These are phyloP conservation scores for Ophiostoma sp. DNA, from an alignment of 2,329 filamentous ascomycete species.

Conservation along the genomic window DNA sequence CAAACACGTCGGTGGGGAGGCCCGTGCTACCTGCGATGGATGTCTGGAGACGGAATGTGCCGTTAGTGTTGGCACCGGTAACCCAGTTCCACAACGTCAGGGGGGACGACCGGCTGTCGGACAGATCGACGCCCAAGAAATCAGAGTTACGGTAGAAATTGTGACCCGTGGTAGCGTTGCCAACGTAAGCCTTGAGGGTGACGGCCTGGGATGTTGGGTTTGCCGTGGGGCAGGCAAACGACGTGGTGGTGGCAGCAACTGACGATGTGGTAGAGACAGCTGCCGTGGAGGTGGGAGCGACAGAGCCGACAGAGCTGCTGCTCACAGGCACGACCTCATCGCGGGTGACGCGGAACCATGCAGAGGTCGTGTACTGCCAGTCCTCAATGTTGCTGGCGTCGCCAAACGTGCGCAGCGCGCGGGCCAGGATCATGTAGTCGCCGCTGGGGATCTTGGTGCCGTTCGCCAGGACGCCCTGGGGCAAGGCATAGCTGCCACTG, in stretches of 20 bases:
- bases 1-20: not conserved
- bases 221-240: not conserved
- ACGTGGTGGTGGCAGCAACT: not conserved
- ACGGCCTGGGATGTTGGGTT: not conserved
- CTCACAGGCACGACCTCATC: not conserved
- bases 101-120: not conserved
- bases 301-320: not conserved
- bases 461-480: conserved; percentile 22
- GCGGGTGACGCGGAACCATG: not conserved
- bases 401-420: conserved; percentile 28
- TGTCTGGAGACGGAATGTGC: not conserved
- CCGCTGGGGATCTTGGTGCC: conserved; percentile 24
- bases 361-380: conserved; percentile 22
- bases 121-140: not conserved
- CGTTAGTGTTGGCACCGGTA: not conserved
- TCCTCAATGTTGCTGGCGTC: conserved; percentile 25
- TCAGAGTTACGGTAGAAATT: not conserved
- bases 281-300: not conserved
- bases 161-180: not conserved
- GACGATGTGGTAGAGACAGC: not conserved
- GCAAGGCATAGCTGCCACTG: not conserved
- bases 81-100: not conserved
- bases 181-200: not conserved
- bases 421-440: conserved; percentile 27
- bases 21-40: not conserved